Base-by-base conservation (phyloP, 164 flowering plant species). In the Euptelea pleiosperma region DNA sequence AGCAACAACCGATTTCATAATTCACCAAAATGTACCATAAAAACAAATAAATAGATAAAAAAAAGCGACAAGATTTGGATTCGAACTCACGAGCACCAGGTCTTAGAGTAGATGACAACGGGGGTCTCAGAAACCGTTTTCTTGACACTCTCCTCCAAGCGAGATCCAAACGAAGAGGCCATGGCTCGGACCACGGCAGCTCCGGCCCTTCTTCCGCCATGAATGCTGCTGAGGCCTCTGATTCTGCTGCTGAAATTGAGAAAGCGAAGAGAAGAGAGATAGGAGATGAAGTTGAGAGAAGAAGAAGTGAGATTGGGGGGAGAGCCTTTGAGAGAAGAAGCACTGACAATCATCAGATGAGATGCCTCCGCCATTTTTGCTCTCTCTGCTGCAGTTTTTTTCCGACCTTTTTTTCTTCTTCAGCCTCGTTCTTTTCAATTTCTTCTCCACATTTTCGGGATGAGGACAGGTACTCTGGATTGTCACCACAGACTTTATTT, bases 11-110 rank as follows among this genome's bases (percentile, higher is more conserved):
- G 57, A 46, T 30, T 40, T 47, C 41, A 41, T 55, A 63, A 54
- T 19, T 53, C 59, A 16, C 31, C 26, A 66, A 56, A 12, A 47
- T 44, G n/a, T 25, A 9, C 16, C 22, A 22, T 12, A 31, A 46
- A 41, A 18, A 44, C 0, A 30, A 14, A n/a, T 24, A 39, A 50
- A 35, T 11, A 16, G 33, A 19, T 18, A 26, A 29, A 12, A 11
- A 11, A 12, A 6, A 8, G 34, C n/a, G 11, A 57, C 16, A 39
- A 58, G 19, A 65, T 40, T 36, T 7, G 47, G 31, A 37, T 36
- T 64, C 31, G 45, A 48, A 87, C 98, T 80, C 69, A 92, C 96
- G 98, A 87, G 57, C 98, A 92, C 96, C 96, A 92, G 24, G 86
- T 81, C 69, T 92, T 92, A 62, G 98, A 92, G 78, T 89, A 92